Evolutionary conservation across 352 stramenopile genomes (phyloP), one percentile per base, ranked within the genome.

Genomic region (Globisporangium irregulare): DNA sequence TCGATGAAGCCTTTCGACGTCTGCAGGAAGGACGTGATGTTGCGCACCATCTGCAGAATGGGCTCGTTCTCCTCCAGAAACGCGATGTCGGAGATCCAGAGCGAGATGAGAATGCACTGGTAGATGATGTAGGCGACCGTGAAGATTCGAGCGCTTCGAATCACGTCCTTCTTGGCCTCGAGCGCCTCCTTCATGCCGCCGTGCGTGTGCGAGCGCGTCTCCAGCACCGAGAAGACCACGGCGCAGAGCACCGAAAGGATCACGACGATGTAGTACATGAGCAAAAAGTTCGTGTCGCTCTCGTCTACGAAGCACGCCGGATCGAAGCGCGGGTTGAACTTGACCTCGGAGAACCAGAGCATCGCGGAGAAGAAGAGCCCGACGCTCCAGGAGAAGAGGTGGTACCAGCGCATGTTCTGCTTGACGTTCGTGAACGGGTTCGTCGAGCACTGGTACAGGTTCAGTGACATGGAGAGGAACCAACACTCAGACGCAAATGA

Each of bases 371-470:
- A 89, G 5, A 92, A 46, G 8, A 62, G 60, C 18, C 86, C 86
- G 0, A 88, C 68, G 22, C 79, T 73, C 87, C 87, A 95, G 0
- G 86, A 89, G 57, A 94, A 91, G 24, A 70, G 69, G 73, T 95
- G 86, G 59, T 93, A 96, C 62, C 74, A 80, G 20, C 78, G 75
- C 66, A 90, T 72, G 67, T 90, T 95, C 24, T 81, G 72, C 67
- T 83, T 77, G 58, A 92, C 79, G 65, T 95, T 94, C 51, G 84
- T 92, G 73, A 97, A 97, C 51, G 90, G 90, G 68, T 96, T 96
- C 18, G 87, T 96, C 22, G 82, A 81, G 71, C 85, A 92, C 56
- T 92, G 81, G 68, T 94, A 93, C 46, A 97, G 64, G 54, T 95
- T 91, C 24, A 94, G 83, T 12, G 90, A 84, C 81, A 97, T 92